Evolutionary conservation across 1,284 basidiomycete genomes (phyloP), one percentile per base, ranked within the genome.

Genomic region (Rhodotorula sp.): DNA sequence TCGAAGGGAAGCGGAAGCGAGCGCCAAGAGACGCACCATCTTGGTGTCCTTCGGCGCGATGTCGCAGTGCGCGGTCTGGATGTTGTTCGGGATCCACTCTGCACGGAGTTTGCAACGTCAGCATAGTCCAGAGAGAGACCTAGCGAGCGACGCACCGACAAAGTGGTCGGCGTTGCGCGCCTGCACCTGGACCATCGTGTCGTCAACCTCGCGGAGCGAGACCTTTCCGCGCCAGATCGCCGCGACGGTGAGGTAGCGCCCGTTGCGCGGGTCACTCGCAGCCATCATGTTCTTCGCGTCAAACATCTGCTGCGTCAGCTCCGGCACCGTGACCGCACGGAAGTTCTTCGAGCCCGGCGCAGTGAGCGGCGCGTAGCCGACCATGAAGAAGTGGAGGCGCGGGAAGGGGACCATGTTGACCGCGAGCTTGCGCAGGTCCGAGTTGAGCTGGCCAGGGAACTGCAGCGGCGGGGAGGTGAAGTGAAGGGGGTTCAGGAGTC

Each of bases 211-310:
- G 85, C 95, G 96, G 94, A 97, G 97, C 44, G 94, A 93, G 70
- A 97, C 94, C 84, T 96, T 95, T 80, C 96, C 96, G 83, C 96
- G 93, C 93, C 97, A 99, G 82, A 97, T 90, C 77, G 94, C 94
- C 44, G 94, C 94, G 76, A 97, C 92, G 85, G 92, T 82, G 69
- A 82, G 81, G 82, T 86, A 86, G 74, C 93, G 91, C 79, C 97
- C 96, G 80, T 97, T 91, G 81, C 94, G 87, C 66, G 92, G 93
- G 84, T 97, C 95, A 37, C 91, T 93, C 41, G 95, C 95, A 79
- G 92, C 93, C 81, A 82, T 80, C 78, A 79, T 79, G 73, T 80
- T 96, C 88, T 94, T 95, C 62, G 92, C 91, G 81, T 81, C 81
- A 66, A 82, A 82, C 81, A 82, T 81, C 72, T 82, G 81, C 64